Conservation (phyloP, 2,329 filamentous ascomycete species). For the Trichoderma guizhouense region DNA sequence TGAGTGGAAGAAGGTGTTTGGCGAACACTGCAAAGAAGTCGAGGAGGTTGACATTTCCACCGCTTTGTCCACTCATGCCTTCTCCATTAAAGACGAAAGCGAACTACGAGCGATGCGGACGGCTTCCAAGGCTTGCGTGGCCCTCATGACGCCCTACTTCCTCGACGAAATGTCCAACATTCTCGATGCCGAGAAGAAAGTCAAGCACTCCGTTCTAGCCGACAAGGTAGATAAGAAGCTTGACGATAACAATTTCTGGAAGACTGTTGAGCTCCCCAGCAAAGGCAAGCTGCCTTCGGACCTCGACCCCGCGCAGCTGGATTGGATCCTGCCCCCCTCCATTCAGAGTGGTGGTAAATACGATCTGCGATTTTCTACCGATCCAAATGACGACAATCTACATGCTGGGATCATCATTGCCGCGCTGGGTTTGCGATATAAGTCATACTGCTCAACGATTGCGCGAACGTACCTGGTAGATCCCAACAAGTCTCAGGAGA, state of each 20-base stretch:
- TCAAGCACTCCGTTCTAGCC: constrained; percentile 83
- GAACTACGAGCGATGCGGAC: constrained; percentile 93
- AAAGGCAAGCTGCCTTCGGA: constrained; percentile 77
- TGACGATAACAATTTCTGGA: constrained; percentile 92
- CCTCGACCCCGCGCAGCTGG: constrained; percentile 83
- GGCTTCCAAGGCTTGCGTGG: constrained; percentile 89
- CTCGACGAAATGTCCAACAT: constrained; percentile 97
- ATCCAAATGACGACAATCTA: constrained; percentile 76
- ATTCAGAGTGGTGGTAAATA: constrained; percentile 96
- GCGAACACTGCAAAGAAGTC: constrained; percentile 74
- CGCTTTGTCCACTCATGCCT: constrained; percentile 77
- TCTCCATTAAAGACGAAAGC: constrained; percentile 91
- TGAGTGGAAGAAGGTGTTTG: constrained; percentile 87
- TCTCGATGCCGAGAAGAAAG: constrained; percentile 94
- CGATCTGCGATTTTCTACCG: constrained; percentile 76
- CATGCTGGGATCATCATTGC: constrained; percentile 93
- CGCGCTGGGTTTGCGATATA: constrained; percentile 88
- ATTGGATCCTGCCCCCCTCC: constrained; percentile 88
- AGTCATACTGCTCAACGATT: constrained; percentile 90
- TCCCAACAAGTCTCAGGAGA: constrained; percentile 93
- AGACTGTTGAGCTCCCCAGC: constrained; percentile 66
- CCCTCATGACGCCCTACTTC: constrained; percentile 93
- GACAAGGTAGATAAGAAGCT: constrained; percentile 88
- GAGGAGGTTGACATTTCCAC: constrained; percentile 84
- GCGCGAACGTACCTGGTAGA: constrained; percentile 94